Evolutionary conservation across 1,139 yeast species (phyloP), one percentile per base, ranked within the genome.

Genomic region (Yamadazyma pseudoaaseri): DNA sequence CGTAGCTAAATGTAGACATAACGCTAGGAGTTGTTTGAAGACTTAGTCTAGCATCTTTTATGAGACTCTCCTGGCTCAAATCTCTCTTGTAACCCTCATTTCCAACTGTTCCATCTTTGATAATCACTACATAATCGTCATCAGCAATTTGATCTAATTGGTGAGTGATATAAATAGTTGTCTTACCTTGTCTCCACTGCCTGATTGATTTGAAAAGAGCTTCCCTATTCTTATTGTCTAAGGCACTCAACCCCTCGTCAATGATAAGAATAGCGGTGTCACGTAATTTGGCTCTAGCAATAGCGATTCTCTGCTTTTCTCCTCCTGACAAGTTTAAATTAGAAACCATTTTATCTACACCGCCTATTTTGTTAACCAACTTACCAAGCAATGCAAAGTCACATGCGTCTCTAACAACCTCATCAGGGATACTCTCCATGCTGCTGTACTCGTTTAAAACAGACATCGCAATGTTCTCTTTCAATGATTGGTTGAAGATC

Each of bases 161-260:
- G 54, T 92, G 98, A 0, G 97, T 85, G 27, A 92, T 72, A 4
- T 86, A 62, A 9, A 92, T 70, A 0, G 97, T 89, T 0, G 96
- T 85, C 44, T 74, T 82, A 2, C 76, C 79, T 4, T 43, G 38
- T 46, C 97, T 73, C 83, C 87, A 81, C 8, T 43, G 36, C 38
- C 75, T 70, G 10, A 90, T 65, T 0, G 69, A 65, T 1, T 59
- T 52, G 47, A 81, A 60, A 3, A 86, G 54, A 4, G 48, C 34
- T 1, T 56, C 58, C 39, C 81, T 69, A 29, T 71, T 71, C 1
- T 48, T 47, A 3, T 58, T 55, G 54, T 90, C 97, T 38, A 92
- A 58, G 0, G 97, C 96, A 38, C 92, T 81, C 3, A 86, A 64
- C 2, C 95, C 76, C 54, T 92, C 98, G 60, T 92, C 98, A 18